These are phyloP conservation scores for Jatropha podagrica DNA, from an alignment of 441 rosid genomes.

Conservation along the genomic window DNA sequence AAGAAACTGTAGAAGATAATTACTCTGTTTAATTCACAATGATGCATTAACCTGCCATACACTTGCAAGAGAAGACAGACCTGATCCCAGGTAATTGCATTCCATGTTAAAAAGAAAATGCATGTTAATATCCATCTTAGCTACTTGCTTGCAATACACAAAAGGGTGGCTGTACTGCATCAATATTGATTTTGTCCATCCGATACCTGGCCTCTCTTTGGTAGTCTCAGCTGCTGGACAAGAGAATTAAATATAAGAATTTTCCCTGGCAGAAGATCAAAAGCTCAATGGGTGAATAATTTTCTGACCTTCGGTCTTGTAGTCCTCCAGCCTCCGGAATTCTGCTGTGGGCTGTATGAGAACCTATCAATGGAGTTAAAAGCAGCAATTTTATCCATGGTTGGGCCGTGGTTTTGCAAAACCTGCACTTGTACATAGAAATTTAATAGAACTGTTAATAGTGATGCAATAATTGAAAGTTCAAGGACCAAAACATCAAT, in stretches of 20 bases:
- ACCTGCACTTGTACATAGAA: conserved; percentile 35
- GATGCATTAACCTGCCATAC: background rate
- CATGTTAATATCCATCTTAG: background rate
- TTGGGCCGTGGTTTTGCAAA: conserved; percentile 22
- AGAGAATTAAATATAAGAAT: conserved; percentile 11
- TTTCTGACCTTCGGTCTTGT: conserved; percentile 71
- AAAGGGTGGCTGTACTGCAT: background rate
- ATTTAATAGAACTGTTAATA: background rate
- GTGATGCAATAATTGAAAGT: background rate
- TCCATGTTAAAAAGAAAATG: background rate
- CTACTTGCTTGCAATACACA: background rate
- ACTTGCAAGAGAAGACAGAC: background rate
- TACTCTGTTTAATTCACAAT: conserved; percentile 4
- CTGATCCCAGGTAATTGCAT: background rate
- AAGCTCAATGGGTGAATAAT: conserved; percentile 3
- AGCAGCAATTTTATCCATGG: conserved; percentile 38
- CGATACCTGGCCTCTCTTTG: conserved; percentile 38
- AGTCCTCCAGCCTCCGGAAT: conserved; percentile 77
- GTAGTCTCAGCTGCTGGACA: conserved; percentile 57
- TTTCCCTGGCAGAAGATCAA: background rate
- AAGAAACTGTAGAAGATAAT: background rate
- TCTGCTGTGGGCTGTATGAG: conserved; percentile 53
- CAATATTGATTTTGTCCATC: conserved; percentile 17
- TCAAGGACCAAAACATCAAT: background rate
- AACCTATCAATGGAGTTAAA: conserved; percentile 55